Evolutionary conservation across 345 rosid genomes (phyloP).

Genomic region (Eucalyptus sideroxylon): DNA sequence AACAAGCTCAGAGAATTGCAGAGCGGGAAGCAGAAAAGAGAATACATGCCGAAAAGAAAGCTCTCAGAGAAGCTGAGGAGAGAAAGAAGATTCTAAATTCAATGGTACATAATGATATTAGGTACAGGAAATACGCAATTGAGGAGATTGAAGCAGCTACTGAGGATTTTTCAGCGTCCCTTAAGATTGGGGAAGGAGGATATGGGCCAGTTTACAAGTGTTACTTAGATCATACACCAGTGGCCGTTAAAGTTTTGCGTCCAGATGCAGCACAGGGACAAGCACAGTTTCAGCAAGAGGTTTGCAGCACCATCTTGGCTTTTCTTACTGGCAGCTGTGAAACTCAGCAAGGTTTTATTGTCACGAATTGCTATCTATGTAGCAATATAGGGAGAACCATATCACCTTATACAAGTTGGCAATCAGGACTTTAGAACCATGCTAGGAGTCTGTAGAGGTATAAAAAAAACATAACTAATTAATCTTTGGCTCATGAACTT

Average conservation of each 20-base stretch:
- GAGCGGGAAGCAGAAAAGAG: constrained; percentile 53
- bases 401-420: background rate
- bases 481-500: background rate
- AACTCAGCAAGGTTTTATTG: background rate
- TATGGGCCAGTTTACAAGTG: constrained; percentile 80
- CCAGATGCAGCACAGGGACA: constrained; percentile 86
- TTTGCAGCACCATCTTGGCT: background rate
- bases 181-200: constrained; percentile 92
- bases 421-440: background rate
- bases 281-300: constrained; percentile 80
- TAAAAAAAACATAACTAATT: background rate
- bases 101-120: constrained; percentile 3
- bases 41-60: constrained; percentile 29
- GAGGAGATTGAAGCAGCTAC: constrained; percentile 82
- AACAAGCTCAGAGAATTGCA: constrained; percentile 38
- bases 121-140: constrained; percentile 53
- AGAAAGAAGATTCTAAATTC: constrained; percentile 8
- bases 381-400: background rate
- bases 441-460: background rate
- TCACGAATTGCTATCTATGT: background rate
- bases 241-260: constrained; percentile 75
- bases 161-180: constrained; percentile 26
- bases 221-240: constrained; percentile 57
- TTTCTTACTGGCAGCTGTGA: background rate
- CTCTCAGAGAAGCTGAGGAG: constrained; percentile 13